Base-by-base conservation (phyloP, 73 alveolate species). In the Paramecium sonneborni region DNA sequence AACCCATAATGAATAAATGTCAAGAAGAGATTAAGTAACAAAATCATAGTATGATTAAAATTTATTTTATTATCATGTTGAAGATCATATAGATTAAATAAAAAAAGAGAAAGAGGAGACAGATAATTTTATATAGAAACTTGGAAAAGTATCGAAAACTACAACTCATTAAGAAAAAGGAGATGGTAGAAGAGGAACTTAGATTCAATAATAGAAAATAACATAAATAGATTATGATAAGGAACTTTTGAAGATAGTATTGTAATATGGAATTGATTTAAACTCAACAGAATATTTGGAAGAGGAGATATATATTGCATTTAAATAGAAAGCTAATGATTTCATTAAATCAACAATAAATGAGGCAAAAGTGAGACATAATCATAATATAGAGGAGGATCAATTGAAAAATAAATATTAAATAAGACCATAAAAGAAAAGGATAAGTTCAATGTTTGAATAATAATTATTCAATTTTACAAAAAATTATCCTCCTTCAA, bases 391-490 rank as follows among this genome's bases (percentile, higher is more conserved):
- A 26, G 84, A 62, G 11, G 39, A 62, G 24, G 84, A 62, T 62
- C 23, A 62, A 30, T 7, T 30, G 24, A 62, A 26, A 62, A 62
- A 62, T 14, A 62, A 62, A 14, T 62, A 62, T 26, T 26, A 30
- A 28, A n/a, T 32, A 1, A 62, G 44, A 62, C 44, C 39, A 0
- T 30, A 62, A 62, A 62, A 62, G 26, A 62, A 62, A 9, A 62
- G 84, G 44, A 32, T 62, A 30, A 62, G 84, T 62, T 62, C 84
- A 0, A 62, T 62, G 84, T 62, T 62, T 30, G 84, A 62, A 9
- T 62, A 62, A 26, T 62, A 62, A 30, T 62, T 62, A 2, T 32
- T 62, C 28, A 62, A 62, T 8, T 62, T 30, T 62, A 14, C 84
- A 7, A 62, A 62, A n/a, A 62, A 30, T 62, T 26, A 62, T 62